Conservation (phyloP, 1,139 yeast genomes). For the Pichia norvegensis region DNA sequence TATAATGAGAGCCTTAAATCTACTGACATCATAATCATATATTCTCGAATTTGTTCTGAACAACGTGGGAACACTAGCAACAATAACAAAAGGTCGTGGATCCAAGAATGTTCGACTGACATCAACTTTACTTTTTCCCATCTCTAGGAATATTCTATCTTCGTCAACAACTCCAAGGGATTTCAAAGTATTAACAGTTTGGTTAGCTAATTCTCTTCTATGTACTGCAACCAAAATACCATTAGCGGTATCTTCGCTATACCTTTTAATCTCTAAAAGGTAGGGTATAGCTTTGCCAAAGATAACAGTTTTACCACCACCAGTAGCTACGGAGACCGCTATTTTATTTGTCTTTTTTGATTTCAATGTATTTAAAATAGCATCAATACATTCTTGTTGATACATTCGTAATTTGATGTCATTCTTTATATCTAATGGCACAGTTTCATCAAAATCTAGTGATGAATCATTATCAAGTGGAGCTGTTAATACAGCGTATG, state of each 20-base stretch:
- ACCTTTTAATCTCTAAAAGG: conserved; percentile 32
- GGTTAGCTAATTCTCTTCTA: conserved; percentile 68
- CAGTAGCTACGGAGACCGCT: conserved; percentile 87
- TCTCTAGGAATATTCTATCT: conserved; percentile 40
- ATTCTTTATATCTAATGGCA: neutral
- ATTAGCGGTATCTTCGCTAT: conserved; percentile 34
- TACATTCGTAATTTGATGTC: conserved; percentile 30
- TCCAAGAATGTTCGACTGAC: conserved; percentile 20
- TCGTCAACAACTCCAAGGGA: conserved; percentile 27
- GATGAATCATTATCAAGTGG: neutral
- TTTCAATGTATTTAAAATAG: conserved; percentile 44
- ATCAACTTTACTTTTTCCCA: conserved; percentile 42
- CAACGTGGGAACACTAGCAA: conserved; percentile 73
- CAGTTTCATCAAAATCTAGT: neutral
- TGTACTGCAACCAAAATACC: conserved; percentile 66
- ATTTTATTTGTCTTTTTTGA: conserved; percentile 43
- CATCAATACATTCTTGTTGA: conserved; percentile 61
- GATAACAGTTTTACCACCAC: conserved; percentile 90
- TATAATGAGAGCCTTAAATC: conserved; percentile 64
- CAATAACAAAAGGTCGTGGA: conserved; percentile 37
- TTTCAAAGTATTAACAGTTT: conserved; percentile 51
- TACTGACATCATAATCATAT: conserved; percentile 43
- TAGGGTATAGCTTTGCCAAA: conserved; percentile 58
- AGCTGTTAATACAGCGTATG: neutral
- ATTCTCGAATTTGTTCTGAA: conserved; percentile 40